These are phyloP conservation scores for Filobasidium floriforme DNA, from an alignment of 768 basidiomycete genomes.

Conservation along the genomic window DNA sequence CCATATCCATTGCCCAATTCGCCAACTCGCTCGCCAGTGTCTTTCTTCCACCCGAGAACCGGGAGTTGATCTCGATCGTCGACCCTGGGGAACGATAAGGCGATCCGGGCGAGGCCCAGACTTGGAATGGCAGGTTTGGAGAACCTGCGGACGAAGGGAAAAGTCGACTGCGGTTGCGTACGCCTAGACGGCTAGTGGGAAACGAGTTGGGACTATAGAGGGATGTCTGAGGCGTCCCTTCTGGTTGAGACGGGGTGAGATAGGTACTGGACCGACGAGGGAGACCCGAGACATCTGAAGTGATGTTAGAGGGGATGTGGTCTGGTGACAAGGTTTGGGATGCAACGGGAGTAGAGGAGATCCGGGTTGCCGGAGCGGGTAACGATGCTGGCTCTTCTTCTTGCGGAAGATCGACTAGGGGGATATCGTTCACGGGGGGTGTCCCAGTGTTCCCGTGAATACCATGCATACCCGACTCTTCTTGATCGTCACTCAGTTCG, in stretches of 20 bases:
- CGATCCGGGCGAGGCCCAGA: background rate
- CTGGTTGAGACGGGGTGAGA: background rate
- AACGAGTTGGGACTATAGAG: background rate
- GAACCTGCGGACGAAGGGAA: background rate
- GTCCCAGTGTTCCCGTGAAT: background rate
- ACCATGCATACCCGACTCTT: too few species aligned
- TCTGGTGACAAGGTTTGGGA: background rate
- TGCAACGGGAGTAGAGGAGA: background rate
- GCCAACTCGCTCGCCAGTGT: constrained; percentile 5
- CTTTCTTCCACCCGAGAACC: background rate
- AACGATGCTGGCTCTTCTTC: too few species aligned
- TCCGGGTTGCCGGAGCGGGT: background rate
- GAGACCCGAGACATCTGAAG: background rate
- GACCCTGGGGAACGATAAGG: background rate
- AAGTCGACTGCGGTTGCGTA: background rate
- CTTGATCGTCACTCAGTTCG: too few species aligned
- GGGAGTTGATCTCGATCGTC: background rate
- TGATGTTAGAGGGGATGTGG: background rate
- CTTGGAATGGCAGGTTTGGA: background rate
- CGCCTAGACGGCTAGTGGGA: background rate
- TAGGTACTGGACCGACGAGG: background rate
- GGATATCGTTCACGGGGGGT: background rate
- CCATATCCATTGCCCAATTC: constrained; percentile 5
- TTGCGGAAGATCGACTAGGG: background rate
- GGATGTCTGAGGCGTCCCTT: background rate